Percentiles rank a stretch among this genome's conserved stretches.
These are phyloP conservation scores for Raddia distichophylla DNA, from an alignment of 176 grass and related monocot genomes.

Conservation along the genomic window DNA sequence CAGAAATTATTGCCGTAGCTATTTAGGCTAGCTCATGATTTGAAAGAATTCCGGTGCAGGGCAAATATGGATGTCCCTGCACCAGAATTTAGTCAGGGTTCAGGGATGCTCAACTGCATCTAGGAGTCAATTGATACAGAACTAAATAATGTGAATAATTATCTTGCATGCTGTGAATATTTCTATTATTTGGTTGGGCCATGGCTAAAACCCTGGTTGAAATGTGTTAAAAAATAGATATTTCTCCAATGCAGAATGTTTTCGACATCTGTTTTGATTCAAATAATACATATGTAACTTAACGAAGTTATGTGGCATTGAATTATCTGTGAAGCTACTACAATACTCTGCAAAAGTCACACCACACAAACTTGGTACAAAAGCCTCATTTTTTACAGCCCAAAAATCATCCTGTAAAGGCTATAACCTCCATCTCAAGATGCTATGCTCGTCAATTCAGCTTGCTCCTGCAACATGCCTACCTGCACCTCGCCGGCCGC, in stretches of 20 bases:
- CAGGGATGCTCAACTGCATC: conserved; percentile 26
- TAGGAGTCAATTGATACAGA: background rate
- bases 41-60: conserved; percentile 35
- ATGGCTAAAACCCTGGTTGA: background rate
- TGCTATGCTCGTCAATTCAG: background rate
- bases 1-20: conserved; percentile 38
- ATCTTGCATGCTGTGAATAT: background rate
- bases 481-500: background rate
- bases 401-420: background rate
- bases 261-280: background rate
- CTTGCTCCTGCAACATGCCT: background rate
- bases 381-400: conserved; percentile 34
- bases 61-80: conserved; percentile 44
- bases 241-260: background rate
- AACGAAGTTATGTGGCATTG: background rate
- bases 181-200: background rate
- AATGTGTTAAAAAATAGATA: background rate
- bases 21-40: conserved; percentile 25
- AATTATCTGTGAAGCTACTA: background rate
- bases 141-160: conserved; percentile 50
- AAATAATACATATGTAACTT: background rate
- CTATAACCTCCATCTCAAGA: conserved; percentile 29
- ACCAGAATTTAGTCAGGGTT: conserved; percentile 41
- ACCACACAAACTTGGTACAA: conserved; percentile 25
- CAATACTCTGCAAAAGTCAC: background rate